Conservation (phyloP, 2,329 filamentous ascomycete species). For the Ophiostoma australiae region DNA sequence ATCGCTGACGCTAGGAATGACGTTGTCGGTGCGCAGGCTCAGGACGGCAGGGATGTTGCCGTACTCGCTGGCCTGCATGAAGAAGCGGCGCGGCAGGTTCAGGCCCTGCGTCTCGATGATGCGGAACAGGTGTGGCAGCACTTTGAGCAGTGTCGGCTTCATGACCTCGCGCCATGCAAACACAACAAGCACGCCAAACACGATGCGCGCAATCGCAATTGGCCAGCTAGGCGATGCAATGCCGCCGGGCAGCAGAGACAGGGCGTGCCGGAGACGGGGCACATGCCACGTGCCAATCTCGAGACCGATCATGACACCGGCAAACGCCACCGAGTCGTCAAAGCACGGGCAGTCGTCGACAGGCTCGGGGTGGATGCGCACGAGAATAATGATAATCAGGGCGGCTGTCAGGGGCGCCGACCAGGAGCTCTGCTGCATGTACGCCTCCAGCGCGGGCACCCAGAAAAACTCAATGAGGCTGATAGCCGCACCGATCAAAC, state of each 20-base stretch:
- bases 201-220: constrained; percentile 60
- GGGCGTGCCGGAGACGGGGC: constrained; percentile 47
- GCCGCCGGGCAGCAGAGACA: constrained; percentile 54
- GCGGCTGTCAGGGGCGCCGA: constrained; percentile 60
- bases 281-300: constrained; percentile 83
- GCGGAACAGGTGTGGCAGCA: constrained; percentile 81
- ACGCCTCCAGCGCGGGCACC: constrained; percentile 61
- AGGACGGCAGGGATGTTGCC: constrained; percentile 70
- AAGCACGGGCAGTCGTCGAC: constrained; percentile 97
- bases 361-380: constrained; percentile 89
- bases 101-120: constrained; percentile 74
- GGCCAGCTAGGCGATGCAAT: constrained; percentile 61
- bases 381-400: constrained; percentile 65
- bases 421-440: constrained; percentile 61
- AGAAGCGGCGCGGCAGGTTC: constrained; percentile 81
- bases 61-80: constrained; percentile 85
- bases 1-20: constrained; percentile 84
- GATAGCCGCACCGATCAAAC: constrained; percentile 65
- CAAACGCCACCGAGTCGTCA: constrained; percentile 91
- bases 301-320: constrained; percentile 80
- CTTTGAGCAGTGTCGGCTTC: constrained; percentile 74
- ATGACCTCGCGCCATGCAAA: constrained; percentile 86
- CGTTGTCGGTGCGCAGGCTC: constrained; percentile 69
- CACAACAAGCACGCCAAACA: constrained; percentile 75
- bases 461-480: constrained; percentile 57